phyloP scores from a whole-genome alignment of 176 grass and related monocot species.

The Pharus latifolius region DNA sequence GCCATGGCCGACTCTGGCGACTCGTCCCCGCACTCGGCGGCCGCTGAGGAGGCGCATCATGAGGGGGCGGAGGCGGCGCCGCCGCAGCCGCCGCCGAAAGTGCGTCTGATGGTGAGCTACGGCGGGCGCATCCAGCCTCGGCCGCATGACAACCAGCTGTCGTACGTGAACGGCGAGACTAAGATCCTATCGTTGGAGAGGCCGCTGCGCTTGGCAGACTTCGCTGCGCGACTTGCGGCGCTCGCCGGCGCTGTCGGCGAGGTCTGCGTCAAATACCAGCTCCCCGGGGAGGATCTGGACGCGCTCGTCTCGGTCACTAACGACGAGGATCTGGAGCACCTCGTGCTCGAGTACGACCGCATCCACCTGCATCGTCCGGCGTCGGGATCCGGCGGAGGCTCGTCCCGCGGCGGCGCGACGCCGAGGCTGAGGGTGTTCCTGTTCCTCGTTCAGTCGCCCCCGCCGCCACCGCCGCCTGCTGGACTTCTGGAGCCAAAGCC shows the following conservation, averaged over 20 bases:
- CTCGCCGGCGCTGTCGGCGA: slow-evolving; percentile 12
- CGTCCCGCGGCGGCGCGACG: slow-evolving; percentile 18
- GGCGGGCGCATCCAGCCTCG: slow-evolving; percentile 88
- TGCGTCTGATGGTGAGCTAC: slow-evolving; percentile 92
- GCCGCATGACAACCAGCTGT: slow-evolving; percentile 70
- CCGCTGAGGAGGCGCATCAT: slow-evolving; percentile 32
- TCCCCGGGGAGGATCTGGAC: slow-evolving; percentile 97
- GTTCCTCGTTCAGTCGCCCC: slow-evolving; percentile 49
- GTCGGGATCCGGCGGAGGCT: slow-evolving; percentile 12
- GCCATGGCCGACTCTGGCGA: slow-evolving; percentile 69
- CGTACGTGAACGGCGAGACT: slow-evolving; percentile 89
- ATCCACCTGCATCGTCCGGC: slow-evolving; percentile 46
- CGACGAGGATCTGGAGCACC: slow-evolving; percentile 90
- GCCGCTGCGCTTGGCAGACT: slow-evolving; percentile 49
- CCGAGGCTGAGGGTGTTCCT: slow-evolving; percentile 79
- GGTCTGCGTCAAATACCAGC: slow-evolving; percentile 93
- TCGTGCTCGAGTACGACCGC: slow-evolving; percentile 88
- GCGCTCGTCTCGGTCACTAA: slow-evolving; percentile 91
- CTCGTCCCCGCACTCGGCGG: slow-evolving; percentile 48
- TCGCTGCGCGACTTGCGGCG: slow-evolving; percentile 41
- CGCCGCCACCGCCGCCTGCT: slow-evolving; percentile 29
- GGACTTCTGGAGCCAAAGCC: slow-evolving; percentile 46
- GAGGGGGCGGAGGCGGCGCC: neutral
- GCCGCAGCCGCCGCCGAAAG: slow-evolving; percentile 9
- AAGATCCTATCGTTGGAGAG: slow-evolving; percentile 93